These are phyloP conservation scores for Neopestalotiopsis sp. DNA, from an alignment of 2,329 filamentous ascomycete genomes.

Conservation along the genomic window DNA sequence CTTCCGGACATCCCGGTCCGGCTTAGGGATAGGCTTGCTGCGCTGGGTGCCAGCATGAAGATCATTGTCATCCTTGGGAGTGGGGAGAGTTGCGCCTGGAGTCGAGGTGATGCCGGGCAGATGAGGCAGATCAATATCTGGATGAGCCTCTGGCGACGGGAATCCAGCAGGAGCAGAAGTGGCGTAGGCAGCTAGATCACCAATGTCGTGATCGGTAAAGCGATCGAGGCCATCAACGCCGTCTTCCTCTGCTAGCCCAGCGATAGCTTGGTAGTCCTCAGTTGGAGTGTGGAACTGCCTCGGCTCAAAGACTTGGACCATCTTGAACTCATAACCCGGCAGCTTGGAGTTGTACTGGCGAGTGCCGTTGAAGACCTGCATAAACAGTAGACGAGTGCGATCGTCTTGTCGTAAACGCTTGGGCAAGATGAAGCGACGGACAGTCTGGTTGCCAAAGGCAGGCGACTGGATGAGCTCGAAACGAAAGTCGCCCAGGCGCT, in stretches of 20 bases:
- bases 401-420: conserved; percentile 30
- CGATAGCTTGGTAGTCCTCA: conserved; percentile 52
- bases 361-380: conserved; percentile 41
- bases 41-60: conserved; percentile 37
- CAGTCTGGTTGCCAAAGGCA: not conserved
- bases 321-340: conserved; percentile 34
- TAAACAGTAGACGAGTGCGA: conserved; percentile 44
- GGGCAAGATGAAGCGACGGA: conserved; percentile 29
- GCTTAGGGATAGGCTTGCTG: conserved; percentile 62
- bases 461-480: not conserved
- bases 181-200: conserved; percentile 33
- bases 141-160: conserved; percentile 14
- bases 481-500: conserved; percentile 7
- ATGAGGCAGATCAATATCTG: not conserved
- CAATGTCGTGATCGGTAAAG: conserved; percentile 42
- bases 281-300: conserved; percentile 52
- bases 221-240: conserved; percentile 25
- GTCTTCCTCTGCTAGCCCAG: conserved; percentile 44
- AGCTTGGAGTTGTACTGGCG: conserved; percentile 30
- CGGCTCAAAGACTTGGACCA: conserved; percentile 52
- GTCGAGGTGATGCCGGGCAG: conserved; percentile 20
- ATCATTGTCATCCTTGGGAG: conserved; percentile 17
- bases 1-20: conserved; percentile 60
- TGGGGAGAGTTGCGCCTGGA: conserved; percentile 6
- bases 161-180: not conserved